These are phyloP conservation scores for Aspergillus sp. DNA, from an alignment of 2,329 filamentous ascomycete species.

Conservation along the genomic window DNA sequence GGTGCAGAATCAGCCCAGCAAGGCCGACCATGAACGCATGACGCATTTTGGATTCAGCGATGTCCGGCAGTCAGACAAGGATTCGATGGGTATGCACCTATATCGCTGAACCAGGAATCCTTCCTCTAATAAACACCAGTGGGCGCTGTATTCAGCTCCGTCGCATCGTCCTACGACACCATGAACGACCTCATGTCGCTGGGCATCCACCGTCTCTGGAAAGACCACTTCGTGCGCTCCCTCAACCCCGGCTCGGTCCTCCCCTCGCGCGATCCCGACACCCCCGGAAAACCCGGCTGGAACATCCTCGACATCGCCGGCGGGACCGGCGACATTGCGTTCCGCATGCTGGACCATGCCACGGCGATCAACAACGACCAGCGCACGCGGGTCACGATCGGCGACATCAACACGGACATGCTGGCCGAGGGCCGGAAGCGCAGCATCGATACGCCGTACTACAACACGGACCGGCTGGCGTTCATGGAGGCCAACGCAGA, in stretches of 20 bases:
- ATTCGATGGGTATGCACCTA: conserved; percentile 47
- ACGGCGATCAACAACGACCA: conserved; percentile 71
- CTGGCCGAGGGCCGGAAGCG: conserved; percentile 77
- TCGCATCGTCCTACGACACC: conserved; percentile 86
- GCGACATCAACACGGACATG: conserved; percentile 96
- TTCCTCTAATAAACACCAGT: too few species aligned
- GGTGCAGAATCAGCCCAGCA: conserved; percentile 29
- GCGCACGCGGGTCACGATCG: conserved; percentile 75
- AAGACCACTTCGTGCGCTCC: conserved; percentile 86
- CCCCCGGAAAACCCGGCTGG: conserved; percentile 42
- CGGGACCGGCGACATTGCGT: conserved; percentile 94
- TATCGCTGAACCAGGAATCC: too few species aligned
- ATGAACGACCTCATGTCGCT: conserved; percentile 99
- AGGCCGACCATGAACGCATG: conserved; percentile 44
- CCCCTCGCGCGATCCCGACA: conserved; percentile 22
- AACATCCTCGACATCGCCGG: conserved; percentile 91
- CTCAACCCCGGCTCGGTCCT: conserved; percentile 67
- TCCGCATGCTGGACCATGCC: conserved; percentile 85
- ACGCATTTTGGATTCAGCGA: conserved; percentile 92
- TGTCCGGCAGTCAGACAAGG: conserved; percentile 70
- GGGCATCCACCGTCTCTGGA: conserved; percentile 94
- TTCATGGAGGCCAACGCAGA: conserved; percentile 93
- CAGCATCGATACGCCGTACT: conserved; percentile 54
- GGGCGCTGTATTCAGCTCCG: conserved; percentile 84
- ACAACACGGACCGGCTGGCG: conserved; percentile 43